phyloP scores from a whole-genome alignment of 345 rosid species.

The Eucalyptus polyanthemos region DNA sequence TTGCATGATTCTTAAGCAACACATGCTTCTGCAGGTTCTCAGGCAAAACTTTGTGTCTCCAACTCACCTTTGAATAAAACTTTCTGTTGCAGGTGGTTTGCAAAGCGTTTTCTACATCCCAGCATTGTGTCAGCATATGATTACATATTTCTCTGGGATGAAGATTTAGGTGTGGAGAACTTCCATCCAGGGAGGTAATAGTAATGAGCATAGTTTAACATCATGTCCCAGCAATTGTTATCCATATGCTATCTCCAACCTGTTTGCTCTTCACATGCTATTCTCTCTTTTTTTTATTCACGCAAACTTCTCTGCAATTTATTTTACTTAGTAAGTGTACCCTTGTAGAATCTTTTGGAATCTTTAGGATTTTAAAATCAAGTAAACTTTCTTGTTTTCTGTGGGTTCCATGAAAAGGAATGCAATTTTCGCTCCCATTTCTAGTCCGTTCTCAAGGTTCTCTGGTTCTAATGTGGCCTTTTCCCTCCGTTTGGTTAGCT shows the following conservation, averaged over 20 bases:
- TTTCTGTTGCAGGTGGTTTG: conserved; percentile 78
- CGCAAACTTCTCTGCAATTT: background rate
- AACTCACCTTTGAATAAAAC: background rate
- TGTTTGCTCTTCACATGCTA: background rate
- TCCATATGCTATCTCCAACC: background rate
- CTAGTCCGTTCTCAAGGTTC: background rate
- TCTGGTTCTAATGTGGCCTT: background rate
- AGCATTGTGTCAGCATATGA: conserved; percentile 70
- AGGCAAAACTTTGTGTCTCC: background rate
- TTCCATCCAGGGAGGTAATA: conserved; percentile 68
- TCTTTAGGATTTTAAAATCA: background rate
- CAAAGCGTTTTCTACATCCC: conserved; percentile 95
- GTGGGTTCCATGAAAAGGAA: background rate
- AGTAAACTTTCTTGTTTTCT: background rate
- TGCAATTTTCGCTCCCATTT: background rate
- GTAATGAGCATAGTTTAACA: background rate
- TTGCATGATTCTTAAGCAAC: background rate
- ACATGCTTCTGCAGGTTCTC: background rate
- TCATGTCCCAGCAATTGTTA: background rate
- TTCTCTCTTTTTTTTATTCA: background rate
- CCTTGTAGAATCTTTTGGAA: background rate
- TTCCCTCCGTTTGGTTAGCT: background rate
- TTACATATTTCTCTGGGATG: conserved; percentile 95
- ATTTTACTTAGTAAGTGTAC: background rate
- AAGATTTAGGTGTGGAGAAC: conserved; percentile 84